These are phyloP conservation scores for Davidsoniella virescens DNA, from an alignment of 2,329 filamentous ascomycete species.

Conservation along the genomic window DNA sequence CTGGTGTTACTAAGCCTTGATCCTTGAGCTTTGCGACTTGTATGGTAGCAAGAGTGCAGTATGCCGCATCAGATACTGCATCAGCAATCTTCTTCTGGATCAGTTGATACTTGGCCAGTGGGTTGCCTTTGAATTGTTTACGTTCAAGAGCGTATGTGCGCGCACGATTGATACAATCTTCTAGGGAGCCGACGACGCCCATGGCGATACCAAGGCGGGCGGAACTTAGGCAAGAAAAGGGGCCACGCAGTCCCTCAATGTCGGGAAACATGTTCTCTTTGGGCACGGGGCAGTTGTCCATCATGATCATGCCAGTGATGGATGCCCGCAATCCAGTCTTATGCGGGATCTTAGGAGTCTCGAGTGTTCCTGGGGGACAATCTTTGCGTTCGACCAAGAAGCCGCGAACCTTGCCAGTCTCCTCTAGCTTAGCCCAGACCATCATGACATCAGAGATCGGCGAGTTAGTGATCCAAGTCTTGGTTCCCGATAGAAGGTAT, in stretches of 20 bases:
- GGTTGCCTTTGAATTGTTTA: conserved; percentile 92
- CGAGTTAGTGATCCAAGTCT: conserved; percentile 94
- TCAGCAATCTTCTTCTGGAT: conserved; percentile 97
- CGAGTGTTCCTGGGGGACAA: conserved; percentile 74
- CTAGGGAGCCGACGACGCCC: conserved; percentile 82
- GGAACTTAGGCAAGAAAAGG: conserved; percentile 88
- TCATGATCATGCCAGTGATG: conserved; percentile 93
- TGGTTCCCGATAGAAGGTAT: conserved; percentile 61
- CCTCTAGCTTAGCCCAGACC: conserved; percentile 85
- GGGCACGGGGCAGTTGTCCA: conserved; percentile 79
- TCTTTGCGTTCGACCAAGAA: conserved; percentile 77
- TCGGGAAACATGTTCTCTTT: conserved; percentile 87
- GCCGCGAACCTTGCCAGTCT: conserved; percentile 83
- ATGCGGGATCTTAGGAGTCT: conserved; percentile 83
- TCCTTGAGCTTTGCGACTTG: conserved; percentile 92
- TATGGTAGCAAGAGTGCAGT: conserved; percentile 73
- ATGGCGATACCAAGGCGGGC: conserved; percentile 88
- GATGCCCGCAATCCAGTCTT: conserved; percentile 90
- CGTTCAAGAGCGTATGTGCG: conserved; percentile 80
- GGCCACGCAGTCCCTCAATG: conserved; percentile 71
- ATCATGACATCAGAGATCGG: conserved; percentile 73
- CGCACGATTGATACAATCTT: conserved; percentile 73
- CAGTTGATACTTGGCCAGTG: conserved; percentile 87
- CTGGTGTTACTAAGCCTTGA: conserved; percentile 68
- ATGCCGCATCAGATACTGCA: conserved; percentile 77